Evolutionary conservation across 1,139 yeast genomes (phyloP).

Genomic region (Tardiomyces digboiensis): DNA sequence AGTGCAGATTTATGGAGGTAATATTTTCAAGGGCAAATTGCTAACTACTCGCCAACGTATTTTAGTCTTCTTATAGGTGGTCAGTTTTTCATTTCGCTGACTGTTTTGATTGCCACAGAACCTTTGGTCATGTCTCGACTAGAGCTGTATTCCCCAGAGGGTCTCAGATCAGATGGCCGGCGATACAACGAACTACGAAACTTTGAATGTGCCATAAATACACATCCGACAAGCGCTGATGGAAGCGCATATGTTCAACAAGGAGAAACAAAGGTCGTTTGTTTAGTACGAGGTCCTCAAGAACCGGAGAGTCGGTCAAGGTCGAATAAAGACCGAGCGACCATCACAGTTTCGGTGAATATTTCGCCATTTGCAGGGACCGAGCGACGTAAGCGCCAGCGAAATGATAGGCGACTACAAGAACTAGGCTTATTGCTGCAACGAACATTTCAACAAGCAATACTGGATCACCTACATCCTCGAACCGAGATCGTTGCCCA

Average conservation of each 20-base stretch:
- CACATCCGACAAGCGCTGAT: slow-evolving; percentile 83
- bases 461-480: slow-evolving; percentile 68
- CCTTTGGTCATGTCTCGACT: slow-evolving; percentile 38
- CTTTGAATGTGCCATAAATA: slow-evolving; percentile 71
- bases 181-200: slow-evolving; percentile 89
- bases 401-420: slow-evolving; percentile 42
- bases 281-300: slow-evolving; percentile 83
- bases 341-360: slow-evolving; percentile 53
- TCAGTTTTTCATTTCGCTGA: background rate
- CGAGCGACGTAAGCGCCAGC: slow-evolving; percentile 56
- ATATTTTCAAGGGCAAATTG: too few species aligned
- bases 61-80: too few species aligned
- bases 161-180: slow-evolving; percentile 85
- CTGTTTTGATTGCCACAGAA: background rate
- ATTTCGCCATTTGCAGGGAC: slow-evolving; percentile 76
- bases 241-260: slow-evolving; percentile 91
- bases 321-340: slow-evolving; percentile 37
- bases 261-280: slow-evolving; percentile 85
- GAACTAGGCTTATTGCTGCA: slow-evolving; percentile 71
- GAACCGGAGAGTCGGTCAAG: slow-evolving; percentile 51
- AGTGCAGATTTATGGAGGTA: too few species aligned
- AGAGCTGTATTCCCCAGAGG: slow-evolving; percentile 91
- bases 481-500: slow-evolving; percentile 69
- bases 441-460: slow-evolving; percentile 72
- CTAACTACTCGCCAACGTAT: too few species aligned